A percentile compares a stretch with the other conserved stretches of the same genome.
Evolutionary conservation across 2,329 filamentous ascomycete species (phyloP).

Genomic region (Claviceps arundinis): DNA sequence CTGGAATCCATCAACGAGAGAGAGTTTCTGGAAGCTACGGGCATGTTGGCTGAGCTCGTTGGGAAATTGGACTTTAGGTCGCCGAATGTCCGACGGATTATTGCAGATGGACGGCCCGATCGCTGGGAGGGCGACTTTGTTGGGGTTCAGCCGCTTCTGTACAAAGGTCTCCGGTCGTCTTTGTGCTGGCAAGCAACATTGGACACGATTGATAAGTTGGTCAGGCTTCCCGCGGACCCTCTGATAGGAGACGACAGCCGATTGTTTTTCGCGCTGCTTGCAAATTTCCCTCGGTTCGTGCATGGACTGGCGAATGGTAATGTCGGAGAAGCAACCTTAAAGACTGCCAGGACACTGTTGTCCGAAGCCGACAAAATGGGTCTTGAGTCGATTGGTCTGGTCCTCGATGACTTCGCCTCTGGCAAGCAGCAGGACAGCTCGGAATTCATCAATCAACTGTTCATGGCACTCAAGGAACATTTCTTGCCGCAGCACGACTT

Average conservation of each 20-base stretch:
- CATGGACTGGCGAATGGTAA: conserved; percentile 57
- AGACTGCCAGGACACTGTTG: conserved; percentile 56
- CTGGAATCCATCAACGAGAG: conserved; percentile 92
- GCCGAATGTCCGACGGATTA: conserved; percentile 50
- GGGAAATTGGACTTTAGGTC: conserved; percentile 71
- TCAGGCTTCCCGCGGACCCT: conserved; percentile 63
- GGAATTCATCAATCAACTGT: conserved; percentile 64
- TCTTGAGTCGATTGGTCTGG: conserved; percentile 51
- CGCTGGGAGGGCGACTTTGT: conserved; percentile 86
- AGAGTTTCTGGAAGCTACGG: conserved; percentile 82
- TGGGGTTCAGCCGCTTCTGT: conserved; percentile 71
- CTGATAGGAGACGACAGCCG: conserved; percentile 74
- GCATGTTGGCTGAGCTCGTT: conserved; percentile 80
- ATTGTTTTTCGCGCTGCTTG: conserved; percentile 73
- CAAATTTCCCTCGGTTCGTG: conserved; percentile 81
- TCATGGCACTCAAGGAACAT: conserved; percentile 59
- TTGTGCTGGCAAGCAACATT: conserved; percentile 68
- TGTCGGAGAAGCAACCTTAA: conserved; percentile 41
- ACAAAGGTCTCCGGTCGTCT: conserved; percentile 86
- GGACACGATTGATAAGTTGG: conserved; percentile 62
- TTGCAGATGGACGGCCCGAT: conserved; percentile 66
- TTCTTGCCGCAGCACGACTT: conserved; percentile 79
- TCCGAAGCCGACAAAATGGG: conserved; percentile 61
- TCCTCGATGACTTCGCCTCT: conserved; percentile 56
- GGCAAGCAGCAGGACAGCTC: conserved; percentile 52